Base-by-base conservation (phyloP, 305 asterid genomes). In the Fraxinus baroniana region DNA sequence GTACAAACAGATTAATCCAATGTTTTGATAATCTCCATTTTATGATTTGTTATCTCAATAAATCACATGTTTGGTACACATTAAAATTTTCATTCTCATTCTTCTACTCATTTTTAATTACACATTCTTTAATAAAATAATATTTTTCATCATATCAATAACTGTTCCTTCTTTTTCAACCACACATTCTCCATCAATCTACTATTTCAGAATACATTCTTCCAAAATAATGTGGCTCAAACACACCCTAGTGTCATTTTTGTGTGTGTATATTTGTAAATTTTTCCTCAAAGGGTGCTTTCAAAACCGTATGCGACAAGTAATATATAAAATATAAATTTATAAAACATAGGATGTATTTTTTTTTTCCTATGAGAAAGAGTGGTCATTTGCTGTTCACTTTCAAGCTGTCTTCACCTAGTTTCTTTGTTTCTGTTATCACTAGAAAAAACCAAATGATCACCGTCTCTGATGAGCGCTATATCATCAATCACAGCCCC, bases 381-480 rank as follows among this genome's bases (percentile, higher is more conserved):
- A 44, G 82, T 79, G 86, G 78, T 76, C 83, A 80, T 68, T 83
- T 80, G 86, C 84, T 66, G 86, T 79, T 33, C 80, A 64, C 83
- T 26, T 52, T 41, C 7, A 72, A 78, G 79, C 78, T 26, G 74
- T 30, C 74, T 81, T 84, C 83, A 80, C 32, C 24, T 35, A 32
- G 83, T 79, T 80, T 83, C 86, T 36, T 77, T 70, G 78, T 15
- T 79, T 52, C 78, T 83, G 46, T 79, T 77, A 78, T 86, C 87
- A 5, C 90, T 84, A 60, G 18, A 84, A 82, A 94, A 89, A 81
- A 89, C 85, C 85, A 94, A 75, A 82, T 87, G 91, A 83, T 94
- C 97, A 0, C 95, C 95, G 44, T 94, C 98, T 85, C 98, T 88
- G 52, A 94, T 90, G 79, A 93, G 83, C 84, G 87, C 93, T 3